Base-by-base conservation (phyloP, 495 filamentous ascomycete species). In the Elasticomyces elasticus region DNA sequence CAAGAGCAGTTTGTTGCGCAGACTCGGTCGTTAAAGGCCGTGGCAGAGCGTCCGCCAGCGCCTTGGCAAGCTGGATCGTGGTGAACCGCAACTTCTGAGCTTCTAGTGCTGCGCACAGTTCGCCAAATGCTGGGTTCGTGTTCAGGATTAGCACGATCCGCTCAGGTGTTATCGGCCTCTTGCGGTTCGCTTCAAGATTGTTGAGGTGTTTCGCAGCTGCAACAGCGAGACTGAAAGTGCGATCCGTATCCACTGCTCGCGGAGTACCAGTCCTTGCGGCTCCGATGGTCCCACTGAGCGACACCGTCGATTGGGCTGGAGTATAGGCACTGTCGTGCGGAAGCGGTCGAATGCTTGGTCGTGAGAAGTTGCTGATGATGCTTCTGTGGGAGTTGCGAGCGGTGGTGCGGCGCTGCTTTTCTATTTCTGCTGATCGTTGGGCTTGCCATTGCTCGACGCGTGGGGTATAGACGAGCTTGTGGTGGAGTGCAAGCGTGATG, bases 41-140 rank as follows among this genome's bases (percentile, higher is more conserved):
- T 30, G 50, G 50, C 23, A 52, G 35, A 6, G 50, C 50, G 22
- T 52, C 50, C 13, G 44, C 38, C 15, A 52, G 50, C 3, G 31
- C 50, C n/a, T 52, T 52, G 15, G 50, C 50, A 6, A 43, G 30
- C 24, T 52, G 35, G 10, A 52, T 24, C 2, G 11, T 6, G 26
- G 42, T 24, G 17, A 52, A 35, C 12, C 22, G 5, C 11, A 52
- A 13, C 4, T 52, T 20, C 35, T 52, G 30, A 26, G 35, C 23
- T 17, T 52, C 50, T 38, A 52, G 19, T 1, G 50, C 33, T 25
- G 20, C 25, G 37, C 50, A 52, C 4, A 52, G 35, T 22, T 52
- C 50, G 37, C 35, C 24, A 26, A 5, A 52, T 2, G 50, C 50
- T 30, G 38, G 50, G 22, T 52, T 42, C 19, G 15, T 42, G 35